Base-by-base conservation (phyloP, 805 yeast genomes). In the Saccharomycopsis sp. region DNA sequence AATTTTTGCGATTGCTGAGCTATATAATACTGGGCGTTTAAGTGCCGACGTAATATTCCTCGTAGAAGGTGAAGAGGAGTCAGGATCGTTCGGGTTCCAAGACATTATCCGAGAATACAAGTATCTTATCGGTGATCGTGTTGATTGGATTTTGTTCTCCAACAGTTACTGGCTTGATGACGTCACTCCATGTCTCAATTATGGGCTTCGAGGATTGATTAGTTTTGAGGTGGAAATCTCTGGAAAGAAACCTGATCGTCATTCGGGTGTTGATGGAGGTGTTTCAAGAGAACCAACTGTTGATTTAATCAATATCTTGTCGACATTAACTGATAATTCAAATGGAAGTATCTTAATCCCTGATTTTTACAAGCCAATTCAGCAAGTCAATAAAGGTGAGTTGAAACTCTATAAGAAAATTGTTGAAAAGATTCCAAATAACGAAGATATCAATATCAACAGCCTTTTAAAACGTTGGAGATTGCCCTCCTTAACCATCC, bases 241-340 rank as follows among this genome's bases (percentile, higher is more conserved):
- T 58, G 83, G 91, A 55, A 92, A 85, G 63, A 78, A 78, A 60
- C 96, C 96, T 1, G 97, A 94, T 70, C 75, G 96, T 59, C 99
- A 94, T 69, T 89, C 97, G 0, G 99, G 99, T 62, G 94, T 94
- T 8, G 96, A 91, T 72, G 99, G 99, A 55, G 98, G 98, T 60
- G 85, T 87, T 7, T 81, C 83, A 61, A 78, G 87, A 58, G 99
- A 93, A 66, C 97, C 99, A 1, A 85, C 96, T 0, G 82, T 89
- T 73, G 98, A 93, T 68, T 71, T 93, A 70, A 79, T 92, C 47
- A 86, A 85, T 56, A 67, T 93, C 17, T 72, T 92, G 22, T 80
- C 93, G 1, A 79, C 82, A 56, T 73, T 93, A 56, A 81, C 84
- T 42, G 83, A 81, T 56, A 75, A 77, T 34, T 59, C 63, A 22